Percentiles rank a stretch among this genome's conserved stretches.
These are phyloP conservation scores for Gracilaria domingensis DNA, from an alignment of 23 red algal genomes.

Conservation along the genomic window DNA sequence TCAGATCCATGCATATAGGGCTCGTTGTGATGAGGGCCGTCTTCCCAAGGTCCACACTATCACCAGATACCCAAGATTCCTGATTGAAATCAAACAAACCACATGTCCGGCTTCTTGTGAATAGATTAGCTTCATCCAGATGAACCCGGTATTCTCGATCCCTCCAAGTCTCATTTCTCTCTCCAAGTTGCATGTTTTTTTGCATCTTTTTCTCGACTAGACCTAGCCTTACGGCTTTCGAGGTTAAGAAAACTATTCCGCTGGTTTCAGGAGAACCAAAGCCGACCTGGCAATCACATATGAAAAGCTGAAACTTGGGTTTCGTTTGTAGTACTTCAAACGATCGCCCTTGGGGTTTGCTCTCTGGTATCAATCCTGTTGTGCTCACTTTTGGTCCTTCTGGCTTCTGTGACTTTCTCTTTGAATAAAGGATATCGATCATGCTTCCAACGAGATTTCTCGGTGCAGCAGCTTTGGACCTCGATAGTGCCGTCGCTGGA, in stretches of 20 bases:
- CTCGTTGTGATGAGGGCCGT: conserved; percentile 56
- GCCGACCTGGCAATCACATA: conserved; percentile 68
- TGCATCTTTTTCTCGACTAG: conserved; percentile 71
- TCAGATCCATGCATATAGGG: conserved; percentile 74
- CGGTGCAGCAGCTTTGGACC: conserved; percentile 31
- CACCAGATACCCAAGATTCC: conserved; percentile 23
- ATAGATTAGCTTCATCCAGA: conserved; percentile 65
- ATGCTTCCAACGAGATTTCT: conserved; percentile 60
- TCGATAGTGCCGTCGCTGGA: conserved; percentile 36
- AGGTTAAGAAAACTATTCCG: conserved; percentile 66
- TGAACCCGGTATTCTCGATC: conserved; percentile 78
- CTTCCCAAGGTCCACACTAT: not conserved
- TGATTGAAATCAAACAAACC: conserved; percentile 53
- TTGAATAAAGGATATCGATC: conserved; percentile 44
- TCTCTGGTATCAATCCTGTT: not conserved
- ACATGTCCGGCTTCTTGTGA: conserved; percentile 37
- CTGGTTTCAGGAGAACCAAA: conserved; percentile 80
- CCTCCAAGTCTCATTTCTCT: conserved; percentile 62
- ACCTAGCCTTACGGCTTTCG: conserved; percentile 60
- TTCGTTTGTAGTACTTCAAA: conserved; percentile 61
- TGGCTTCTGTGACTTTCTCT: conserved; percentile 4
- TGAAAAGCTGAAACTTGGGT: conserved; percentile 63
- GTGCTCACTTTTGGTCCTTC: not conserved
- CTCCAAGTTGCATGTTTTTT: conserved; percentile 72
- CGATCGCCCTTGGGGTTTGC: not conserved